phyloP scores from a whole-genome alignment of 2,329 filamentous ascomycete genomes.

The Cladosporium oxysporum region DNA sequence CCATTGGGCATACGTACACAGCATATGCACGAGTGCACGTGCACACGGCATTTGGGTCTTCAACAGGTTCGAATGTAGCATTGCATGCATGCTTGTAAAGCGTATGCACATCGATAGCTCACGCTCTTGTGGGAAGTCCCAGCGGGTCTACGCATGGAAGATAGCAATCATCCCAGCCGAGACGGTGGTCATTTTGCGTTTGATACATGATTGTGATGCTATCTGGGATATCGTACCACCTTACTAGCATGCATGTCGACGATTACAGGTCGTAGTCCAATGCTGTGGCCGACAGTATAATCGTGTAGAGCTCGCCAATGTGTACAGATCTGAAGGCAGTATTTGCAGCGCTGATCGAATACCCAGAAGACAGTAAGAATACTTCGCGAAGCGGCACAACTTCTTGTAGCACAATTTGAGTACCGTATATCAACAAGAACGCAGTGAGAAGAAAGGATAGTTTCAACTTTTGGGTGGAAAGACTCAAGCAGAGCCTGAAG shows the following conservation, averaged over 20 bases:
- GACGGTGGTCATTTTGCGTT: background rate
- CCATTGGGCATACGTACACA: background rate
- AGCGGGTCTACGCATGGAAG: background rate
- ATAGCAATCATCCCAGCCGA: background rate
- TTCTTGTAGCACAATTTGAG: background rate
- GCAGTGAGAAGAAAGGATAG: background rate
- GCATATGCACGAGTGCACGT: background rate
- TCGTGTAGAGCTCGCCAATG: background rate
- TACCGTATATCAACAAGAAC: background rate
- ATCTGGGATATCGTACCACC: background rate
- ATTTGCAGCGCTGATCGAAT: background rate
- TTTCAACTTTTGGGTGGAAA: conserved; percentile 16
- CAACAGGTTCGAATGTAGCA: background rate
- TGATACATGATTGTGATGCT: background rate
- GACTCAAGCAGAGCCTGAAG: conserved; percentile 18
- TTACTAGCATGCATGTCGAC: background rate
- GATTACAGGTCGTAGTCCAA: background rate
- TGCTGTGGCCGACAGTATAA: background rate
- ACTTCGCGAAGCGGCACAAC: background rate
- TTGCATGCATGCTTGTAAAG: background rate
- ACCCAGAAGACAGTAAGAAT: background rate
- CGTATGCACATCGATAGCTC: background rate
- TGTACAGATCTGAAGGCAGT: background rate
- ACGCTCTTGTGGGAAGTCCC: background rate
- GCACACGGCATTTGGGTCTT: background rate